Evolutionary conservation across 192 early-diverging fungal genomes (phyloP), one percentile per base, ranked within the genome.

Genomic region (Mortierella claussenii): DNA sequence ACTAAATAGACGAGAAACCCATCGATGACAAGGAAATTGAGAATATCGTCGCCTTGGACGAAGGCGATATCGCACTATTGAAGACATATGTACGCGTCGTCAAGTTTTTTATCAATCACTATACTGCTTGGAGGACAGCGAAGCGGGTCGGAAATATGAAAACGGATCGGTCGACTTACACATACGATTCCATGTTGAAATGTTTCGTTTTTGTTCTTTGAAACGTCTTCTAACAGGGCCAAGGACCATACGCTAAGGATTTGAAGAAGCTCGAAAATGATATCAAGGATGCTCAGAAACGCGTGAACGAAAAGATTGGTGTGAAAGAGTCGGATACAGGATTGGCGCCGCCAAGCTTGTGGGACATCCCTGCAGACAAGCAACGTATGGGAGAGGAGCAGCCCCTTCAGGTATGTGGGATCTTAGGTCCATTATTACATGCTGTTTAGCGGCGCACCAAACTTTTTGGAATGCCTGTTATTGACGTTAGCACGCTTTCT

Each of bases 311-410:
- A 79, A 96, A 96, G 88, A 97, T 99, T 89, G 98, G 97, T 49
- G 95, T 99, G 44, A 97, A 97, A 85, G 97, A 98, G 86, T 91
- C 93, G 21, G 97, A 99, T 80, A 98, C 98, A 53, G 98, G 98
- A 47, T 86, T 99, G 32, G 96, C 98, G 6, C 94, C 94, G 54
- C 98, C 98, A 48, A 98, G 95, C 69, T 81, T 98, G 69, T 99
- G 98, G 98, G 98, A 99, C 81, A 92, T 99, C 55, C 98, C 97
- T 48, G 95, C 97, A 10, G 98, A 99, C 83, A 98, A 97, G 86
- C 96, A 98, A 79, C 86, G 96, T 36, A 96, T 97, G 91, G 87
- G 88, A 68, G 95, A 98, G 73, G 97, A 99, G 76, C 96, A 98
- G 51, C 91, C 94, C 28, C 79, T 96, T 51, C 94, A 95, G 82